Conservation (phyloP, 2,329 filamentous ascomycete genomes). For the Colletotrichum eremochloae region DNA sequence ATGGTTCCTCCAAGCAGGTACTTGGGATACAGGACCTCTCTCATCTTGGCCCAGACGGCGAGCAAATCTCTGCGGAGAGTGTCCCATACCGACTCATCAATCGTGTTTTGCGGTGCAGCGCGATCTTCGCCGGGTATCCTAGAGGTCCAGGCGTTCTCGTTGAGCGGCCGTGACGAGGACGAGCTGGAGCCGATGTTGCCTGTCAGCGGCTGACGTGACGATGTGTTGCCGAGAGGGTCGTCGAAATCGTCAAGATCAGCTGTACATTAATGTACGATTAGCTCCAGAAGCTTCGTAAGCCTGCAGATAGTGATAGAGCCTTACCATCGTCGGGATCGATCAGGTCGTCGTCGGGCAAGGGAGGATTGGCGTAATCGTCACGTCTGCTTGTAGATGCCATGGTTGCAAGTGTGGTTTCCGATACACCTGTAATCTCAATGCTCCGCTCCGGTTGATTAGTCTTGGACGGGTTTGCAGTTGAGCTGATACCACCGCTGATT, state of each 20-base stretch:
- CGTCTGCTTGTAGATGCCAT: constrained; percentile 63
- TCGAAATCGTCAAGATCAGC: constrained; percentile 94
- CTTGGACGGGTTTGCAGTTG: background rate
- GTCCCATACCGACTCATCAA: constrained; percentile 97
- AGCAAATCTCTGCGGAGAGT: constrained; percentile 93
- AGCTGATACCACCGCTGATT: background rate
- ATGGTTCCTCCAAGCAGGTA: constrained; percentile 84
- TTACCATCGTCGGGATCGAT: constrained; percentile 85
- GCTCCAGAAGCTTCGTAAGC: background rate
- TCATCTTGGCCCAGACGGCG: constrained; percentile 98
- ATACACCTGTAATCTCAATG: too few species aligned
- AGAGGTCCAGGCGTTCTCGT: constrained; percentile 88
- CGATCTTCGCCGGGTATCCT: constrained; percentile 94
- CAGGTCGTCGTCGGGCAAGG: constrained; percentile 76
- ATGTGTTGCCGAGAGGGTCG: constrained; percentile 78
- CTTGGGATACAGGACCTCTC: constrained; percentile 95
- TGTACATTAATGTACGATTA: constrained; percentile 49
- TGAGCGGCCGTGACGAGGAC: constrained; percentile 69
- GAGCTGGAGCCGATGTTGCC: constrained; percentile 80
- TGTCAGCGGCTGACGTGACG: constrained; percentile 83
- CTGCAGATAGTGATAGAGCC: constrained; percentile 37
- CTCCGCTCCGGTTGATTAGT: background rate
- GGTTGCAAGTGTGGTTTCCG: constrained; percentile 25
- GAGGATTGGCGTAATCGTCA: constrained; percentile 72
- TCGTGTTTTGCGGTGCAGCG: constrained; percentile 88